Evolutionary conservation across 352 stramenopile species (phyloP).

Genomic region (Thraustotheca clavata): DNA sequence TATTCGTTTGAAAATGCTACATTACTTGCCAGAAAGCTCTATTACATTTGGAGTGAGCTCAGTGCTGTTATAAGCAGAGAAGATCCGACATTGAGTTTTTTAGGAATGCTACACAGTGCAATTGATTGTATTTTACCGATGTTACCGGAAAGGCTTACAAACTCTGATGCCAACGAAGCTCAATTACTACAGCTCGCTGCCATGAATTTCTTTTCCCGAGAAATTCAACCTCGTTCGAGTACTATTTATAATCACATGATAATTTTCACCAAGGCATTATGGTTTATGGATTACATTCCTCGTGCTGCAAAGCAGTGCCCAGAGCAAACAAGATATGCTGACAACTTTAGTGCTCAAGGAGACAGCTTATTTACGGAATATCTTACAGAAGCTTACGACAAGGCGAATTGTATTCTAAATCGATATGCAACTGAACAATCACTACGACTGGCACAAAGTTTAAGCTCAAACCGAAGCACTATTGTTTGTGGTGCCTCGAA

Average conservation of each 20-base stretch:
- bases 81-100: background rate
- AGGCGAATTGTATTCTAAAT: too few relatives aligned
- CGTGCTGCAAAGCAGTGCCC: conserved; percentile 2
- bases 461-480: too few relatives aligned
- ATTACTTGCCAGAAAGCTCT: conserved; percentile 22
- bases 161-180: background rate
- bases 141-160: background rate
- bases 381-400: background rate
- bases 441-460: too few relatives aligned
- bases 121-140: conserved; percentile 17
- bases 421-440: too few relatives aligned
- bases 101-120: background rate
- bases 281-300: conserved; percentile 1
- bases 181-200: conserved; percentile 24
- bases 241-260: background rate
- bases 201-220: conserved; percentile 25
- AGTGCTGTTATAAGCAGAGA: background rate
- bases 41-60: conserved; percentile 24
- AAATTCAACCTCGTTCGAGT: background rate
- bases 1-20: conserved; percentile 23
- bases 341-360: background rate
- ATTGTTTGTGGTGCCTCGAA: conserved; percentile 10
- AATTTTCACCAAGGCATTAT: background rate
- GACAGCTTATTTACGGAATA: background rate
- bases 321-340: background rate